phyloP scores from a whole-genome alignment of 2,329 filamentous ascomycete genomes.

The Myriosclerotinia scirpicola region DNA sequence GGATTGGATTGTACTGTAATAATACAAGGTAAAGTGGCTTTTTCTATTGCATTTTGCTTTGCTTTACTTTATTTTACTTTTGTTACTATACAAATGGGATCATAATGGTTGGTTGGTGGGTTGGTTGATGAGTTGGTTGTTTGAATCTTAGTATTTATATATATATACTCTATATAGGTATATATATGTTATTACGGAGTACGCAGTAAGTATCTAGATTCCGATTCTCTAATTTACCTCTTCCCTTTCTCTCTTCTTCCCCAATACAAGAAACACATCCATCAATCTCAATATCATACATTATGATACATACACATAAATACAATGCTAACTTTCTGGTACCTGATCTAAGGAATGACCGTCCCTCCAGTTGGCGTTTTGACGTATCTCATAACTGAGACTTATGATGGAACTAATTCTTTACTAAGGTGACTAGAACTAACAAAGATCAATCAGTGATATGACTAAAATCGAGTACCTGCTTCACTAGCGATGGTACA shows the following conservation, averaged over 20 bases:
- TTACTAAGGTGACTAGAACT: neutral
- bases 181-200: too few relatives aligned
- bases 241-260: neutral
- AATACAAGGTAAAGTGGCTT: neutral
- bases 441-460: constrained; percentile 3
- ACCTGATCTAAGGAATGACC: neutral
- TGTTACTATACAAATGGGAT: too few relatives aligned
- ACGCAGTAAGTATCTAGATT: too few relatives aligned
- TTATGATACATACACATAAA: neutral
- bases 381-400: constrained; percentile 16
- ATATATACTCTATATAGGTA: too few relatives aligned
- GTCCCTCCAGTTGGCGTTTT: constrained; percentile 15
- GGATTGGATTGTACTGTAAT: too few relatives aligned
- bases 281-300: too few relatives aligned
- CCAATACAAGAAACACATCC: neutral
- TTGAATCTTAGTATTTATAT: neutral
- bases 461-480: neutral
- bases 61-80: too few relatives aligned
- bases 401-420: constrained; percentile 12
- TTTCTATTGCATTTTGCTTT: too few relatives aligned
- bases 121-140: too few relatives aligned
- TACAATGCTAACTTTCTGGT: neutral
- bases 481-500: neutral
- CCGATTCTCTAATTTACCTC: neutral
- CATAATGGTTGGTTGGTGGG: too few relatives aligned